phyloP scores from a whole-genome alignment of 1,284 basidiomycete genomes.

The Prillingera fragicola region DNA sequence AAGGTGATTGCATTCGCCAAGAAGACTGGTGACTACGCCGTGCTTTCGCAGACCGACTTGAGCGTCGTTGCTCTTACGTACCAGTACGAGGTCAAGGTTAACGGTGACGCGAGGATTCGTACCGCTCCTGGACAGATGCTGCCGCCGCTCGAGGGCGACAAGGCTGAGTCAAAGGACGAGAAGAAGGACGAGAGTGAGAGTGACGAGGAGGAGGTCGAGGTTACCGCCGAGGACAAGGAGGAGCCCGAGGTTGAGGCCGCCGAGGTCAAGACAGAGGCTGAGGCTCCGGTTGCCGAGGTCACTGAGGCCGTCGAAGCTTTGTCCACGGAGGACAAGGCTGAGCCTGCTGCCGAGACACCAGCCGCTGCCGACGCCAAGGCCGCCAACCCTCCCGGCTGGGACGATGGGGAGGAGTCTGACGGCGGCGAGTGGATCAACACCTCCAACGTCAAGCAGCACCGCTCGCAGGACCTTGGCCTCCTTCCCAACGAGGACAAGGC shows the following conservation, averaged over 20 bases:
- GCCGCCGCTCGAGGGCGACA: constrained; percentile 1
- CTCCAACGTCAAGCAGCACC: constrained; percentile 76
- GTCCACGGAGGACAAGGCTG: constrained; percentile 3
- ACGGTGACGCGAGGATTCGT: constrained; percentile 50
- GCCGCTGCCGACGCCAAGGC: constrained; percentile 1
- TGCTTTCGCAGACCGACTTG: constrained; percentile 85
- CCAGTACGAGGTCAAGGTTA: constrained; percentile 60
- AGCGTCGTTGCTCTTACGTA: constrained; percentile 86
- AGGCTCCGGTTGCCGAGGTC: neutral
- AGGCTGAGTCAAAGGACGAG: constrained; percentile 21
- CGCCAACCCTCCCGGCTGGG: constrained; percentile 12
- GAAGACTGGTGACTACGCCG: constrained; percentile 93
- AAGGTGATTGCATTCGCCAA: constrained; percentile 86
- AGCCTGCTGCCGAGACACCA: constrained; percentile 25
- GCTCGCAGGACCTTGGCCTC: constrained; percentile 78
- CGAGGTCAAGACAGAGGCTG: constrained; percentile 12
- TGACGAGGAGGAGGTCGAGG: constrained; percentile 28
- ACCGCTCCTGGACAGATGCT: constrained; percentile 52
- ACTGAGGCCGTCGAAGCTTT: constrained; percentile 1
- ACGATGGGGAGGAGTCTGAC: constrained; percentile 61
- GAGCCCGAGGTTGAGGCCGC: constrained; percentile 50
- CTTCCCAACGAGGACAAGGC: constrained; percentile 53
- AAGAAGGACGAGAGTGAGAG: constrained; percentile 45
- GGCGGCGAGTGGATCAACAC: constrained; percentile 98
- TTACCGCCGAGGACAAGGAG: constrained; percentile 43